Conservation (phyloP, 495 filamentous ascomycete genomes). For the Mytilinidion resinicola region DNA sequence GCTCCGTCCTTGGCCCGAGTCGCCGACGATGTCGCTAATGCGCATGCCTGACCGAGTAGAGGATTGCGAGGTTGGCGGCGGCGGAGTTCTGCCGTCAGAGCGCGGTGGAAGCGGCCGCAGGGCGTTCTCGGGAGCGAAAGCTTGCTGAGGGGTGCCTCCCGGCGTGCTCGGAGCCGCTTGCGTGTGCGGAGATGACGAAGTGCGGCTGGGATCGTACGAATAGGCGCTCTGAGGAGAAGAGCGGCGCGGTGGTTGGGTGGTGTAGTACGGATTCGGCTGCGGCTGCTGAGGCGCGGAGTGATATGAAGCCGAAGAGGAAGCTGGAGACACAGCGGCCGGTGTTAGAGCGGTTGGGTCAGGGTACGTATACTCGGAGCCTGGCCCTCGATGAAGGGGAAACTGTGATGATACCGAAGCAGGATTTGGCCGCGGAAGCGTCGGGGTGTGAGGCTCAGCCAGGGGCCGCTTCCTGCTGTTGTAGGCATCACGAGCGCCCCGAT, state of each 20-base stretch:
- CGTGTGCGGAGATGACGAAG: constrained; percentile 35
- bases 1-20: constrained; percentile 20
- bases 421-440: constrained; percentile 37
- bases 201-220: constrained; percentile 30
- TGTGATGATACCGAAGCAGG: constrained; percentile 27
- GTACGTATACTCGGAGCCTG: constrained; percentile 28
- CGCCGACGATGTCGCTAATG: constrained; percentile 28
- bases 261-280: constrained; percentile 32
- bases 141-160: constrained; percentile 7
- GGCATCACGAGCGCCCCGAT: constrained; percentile 21
- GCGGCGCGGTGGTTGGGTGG: constrained; percentile 27
- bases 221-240: constrained; percentile 32
- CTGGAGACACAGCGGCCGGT: constrained; percentile 35
- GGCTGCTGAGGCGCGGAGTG: constrained; percentile 24
- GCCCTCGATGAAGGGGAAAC: constrained; percentile 22
- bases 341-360: constrained; percentile 34
- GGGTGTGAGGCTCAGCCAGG: constrained; percentile 35
- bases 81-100: constrained; percentile 23
- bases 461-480: constrained; percentile 33
- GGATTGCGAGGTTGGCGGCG: constrained; percentile 16
- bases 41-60: constrained; percentile 22
- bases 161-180: constrained; percentile 30
- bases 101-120: constrained; percentile 19
- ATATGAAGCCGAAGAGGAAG: constrained; percentile 32
- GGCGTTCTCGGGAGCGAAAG: constrained; percentile 6